phyloP scores from a whole-genome alignment of 1,139 yeast genomes.

The Yamadazyma siamensis region DNA sequence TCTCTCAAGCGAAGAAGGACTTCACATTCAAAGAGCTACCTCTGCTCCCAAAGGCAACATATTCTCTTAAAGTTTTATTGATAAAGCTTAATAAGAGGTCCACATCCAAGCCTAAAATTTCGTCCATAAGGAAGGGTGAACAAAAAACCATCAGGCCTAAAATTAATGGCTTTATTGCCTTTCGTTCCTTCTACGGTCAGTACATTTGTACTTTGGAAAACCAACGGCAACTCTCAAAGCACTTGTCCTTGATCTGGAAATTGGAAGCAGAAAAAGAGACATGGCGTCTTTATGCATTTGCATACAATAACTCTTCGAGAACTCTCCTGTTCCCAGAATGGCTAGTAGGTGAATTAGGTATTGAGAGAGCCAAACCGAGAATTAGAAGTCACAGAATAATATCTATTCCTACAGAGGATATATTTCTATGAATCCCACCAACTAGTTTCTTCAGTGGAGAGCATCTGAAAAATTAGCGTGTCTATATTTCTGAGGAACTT shows the following conservation, averaged over 20 bases:
- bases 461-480: no score
- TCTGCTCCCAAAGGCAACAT: conserved; percentile 3
- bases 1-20: no score
- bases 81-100: conserved; percentile 1
- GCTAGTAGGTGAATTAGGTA: conserved; percentile 8
- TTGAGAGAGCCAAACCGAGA: no score
- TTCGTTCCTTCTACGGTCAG: conserved; percentile 30
- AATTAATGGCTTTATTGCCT: conserved; percentile 35
- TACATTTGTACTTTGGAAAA: conserved; percentile 18
- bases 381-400: neutral
- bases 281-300: conserved; percentile 31
- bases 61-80: conserved; percentile 1
- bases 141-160: neutral
- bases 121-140: no score
- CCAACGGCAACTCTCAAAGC: conserved; percentile 22
- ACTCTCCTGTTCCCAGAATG: conserved; percentile 10
- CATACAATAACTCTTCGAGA: conserved; percentile 18
- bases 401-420: conserved; percentile 4
- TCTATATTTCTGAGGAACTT: conserved; percentile 10
- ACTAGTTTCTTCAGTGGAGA: no score
- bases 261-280: conserved; percentile 20
- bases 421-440: no score
- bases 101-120: no score
- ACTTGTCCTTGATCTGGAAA: conserved; percentile 27
- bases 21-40: conserved; percentile 3